Evolutionary conservation across 2,329 filamentous ascomycete species (phyloP).

Genomic region (Volutella citrinella): DNA sequence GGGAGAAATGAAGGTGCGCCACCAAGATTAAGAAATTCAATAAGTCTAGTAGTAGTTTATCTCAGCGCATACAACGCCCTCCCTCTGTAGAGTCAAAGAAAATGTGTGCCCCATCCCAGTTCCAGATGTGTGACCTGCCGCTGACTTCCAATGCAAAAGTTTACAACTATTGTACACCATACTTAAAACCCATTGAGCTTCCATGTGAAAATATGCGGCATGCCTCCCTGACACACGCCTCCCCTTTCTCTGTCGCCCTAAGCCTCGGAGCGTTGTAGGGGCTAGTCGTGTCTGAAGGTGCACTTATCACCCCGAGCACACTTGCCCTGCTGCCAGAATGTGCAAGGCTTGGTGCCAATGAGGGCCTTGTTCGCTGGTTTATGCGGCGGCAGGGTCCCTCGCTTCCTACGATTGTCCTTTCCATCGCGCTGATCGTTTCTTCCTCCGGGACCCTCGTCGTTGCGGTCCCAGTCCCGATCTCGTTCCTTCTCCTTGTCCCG

Average conservation of each 20-base stretch:
- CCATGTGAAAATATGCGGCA: conserved; percentile 8
- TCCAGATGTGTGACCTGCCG: no score
- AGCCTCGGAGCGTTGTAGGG: no score
- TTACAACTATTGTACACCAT: no score
- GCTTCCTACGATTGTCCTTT: conserved; percentile 40
- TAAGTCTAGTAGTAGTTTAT: no score
- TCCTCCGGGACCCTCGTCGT: conserved; percentile 28
- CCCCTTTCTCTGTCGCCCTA: no score
- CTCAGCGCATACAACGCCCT: no score
- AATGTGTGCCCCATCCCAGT: no score
- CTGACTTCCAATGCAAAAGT: no score
- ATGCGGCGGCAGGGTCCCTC: conserved; percentile 38
- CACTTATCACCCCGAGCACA: conserved; percentile 72
- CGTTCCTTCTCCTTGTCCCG: conserved; percentile 20
- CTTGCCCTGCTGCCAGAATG: conserved; percentile 67
- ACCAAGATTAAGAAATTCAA: no score
- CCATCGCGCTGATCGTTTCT: conserved; percentile 30
- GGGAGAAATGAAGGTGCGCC: no score
- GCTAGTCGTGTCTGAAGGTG: conserved; percentile 66
- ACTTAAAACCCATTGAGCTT: conserved; percentile 2
- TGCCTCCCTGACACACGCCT: no score
- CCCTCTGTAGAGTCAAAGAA: no score
- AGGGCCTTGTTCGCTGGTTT: conserved; percentile 52
- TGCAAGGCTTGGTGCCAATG: conserved; percentile 66
- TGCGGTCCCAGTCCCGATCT: conserved; percentile 31